phyloP scores from a whole-genome alignment of 805 yeast species.

The Lipomyces starkeyi region DNA sequence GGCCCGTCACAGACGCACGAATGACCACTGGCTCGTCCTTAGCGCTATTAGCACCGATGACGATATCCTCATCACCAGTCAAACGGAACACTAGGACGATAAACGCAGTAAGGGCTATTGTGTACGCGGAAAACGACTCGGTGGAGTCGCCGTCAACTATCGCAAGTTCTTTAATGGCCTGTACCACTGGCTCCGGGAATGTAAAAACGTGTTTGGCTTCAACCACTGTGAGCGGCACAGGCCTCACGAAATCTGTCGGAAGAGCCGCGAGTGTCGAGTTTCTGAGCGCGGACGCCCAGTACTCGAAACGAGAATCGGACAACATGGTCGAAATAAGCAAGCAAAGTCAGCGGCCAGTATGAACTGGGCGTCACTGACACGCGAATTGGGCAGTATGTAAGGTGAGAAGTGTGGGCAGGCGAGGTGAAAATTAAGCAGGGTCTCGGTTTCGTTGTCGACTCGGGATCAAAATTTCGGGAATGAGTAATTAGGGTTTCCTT shows the following conservation, averaged over 20 bases:
- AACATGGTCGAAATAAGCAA: not conserved
- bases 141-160: slow-evolving; percentile 31
- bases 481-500: slow-evolving; percentile 4
- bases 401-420: not conserved
- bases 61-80: slow-evolving; percentile 93
- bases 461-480: not conserved
- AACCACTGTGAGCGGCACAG: slow-evolving; percentile 67
- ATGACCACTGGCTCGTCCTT: slow-evolving; percentile 60
- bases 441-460: no score
- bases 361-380: not conserved
- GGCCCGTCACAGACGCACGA: slow-evolving; percentile 58
- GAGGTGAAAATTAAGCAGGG: no score
- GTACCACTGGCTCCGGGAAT: slow-evolving; percentile 39
- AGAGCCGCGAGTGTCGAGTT: slow-evolving; percentile 85
- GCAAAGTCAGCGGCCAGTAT: not conserved
- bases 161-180: slow-evolving; percentile 35
- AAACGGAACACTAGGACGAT: slow-evolving; percentile 74
- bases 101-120: slow-evolving; percentile 66
- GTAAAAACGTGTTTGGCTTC: slow-evolving; percentile 59
- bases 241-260: slow-evolving; percentile 86
- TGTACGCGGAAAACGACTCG: slow-evolving; percentile 37
- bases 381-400: not conserved
- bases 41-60: slow-evolving; percentile 71
- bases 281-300: slow-evolving; percentile 71
- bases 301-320: slow-evolving; percentile 32